A percentile compares a stretch with the other conserved stretches of the same genome.
These are phyloP conservation scores for Hypericum perforatum DNA, from an alignment of 345 rosid genomes.

Conservation along the genomic window DNA sequence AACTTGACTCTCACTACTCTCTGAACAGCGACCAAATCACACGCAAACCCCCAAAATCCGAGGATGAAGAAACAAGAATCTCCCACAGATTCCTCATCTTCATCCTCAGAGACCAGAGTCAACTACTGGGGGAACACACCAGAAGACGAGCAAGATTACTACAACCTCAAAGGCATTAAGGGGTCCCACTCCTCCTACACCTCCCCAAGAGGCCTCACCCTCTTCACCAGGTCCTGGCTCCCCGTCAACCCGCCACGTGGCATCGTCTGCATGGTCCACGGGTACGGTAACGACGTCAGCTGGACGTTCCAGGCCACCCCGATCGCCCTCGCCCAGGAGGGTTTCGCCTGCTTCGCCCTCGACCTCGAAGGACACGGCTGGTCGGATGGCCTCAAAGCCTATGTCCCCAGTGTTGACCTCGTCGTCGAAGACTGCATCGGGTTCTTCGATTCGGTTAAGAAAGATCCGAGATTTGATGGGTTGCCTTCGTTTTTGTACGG, in stretches of 20 bases:
- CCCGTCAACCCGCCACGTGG: slow-evolving; percentile 52
- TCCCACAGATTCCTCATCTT: too few species aligned
- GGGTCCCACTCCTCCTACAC: slow-evolving; percentile 52
- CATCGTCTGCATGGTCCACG: slow-evolving; percentile 67
- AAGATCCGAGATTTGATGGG: slow-evolving; percentile 23
- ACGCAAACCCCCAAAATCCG: too few species aligned
- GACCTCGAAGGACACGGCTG: slow-evolving; percentile 82
- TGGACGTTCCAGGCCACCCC: slow-evolving; percentile 71
- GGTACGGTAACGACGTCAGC: slow-evolving; percentile 75
- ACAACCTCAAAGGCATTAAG: slow-evolving; percentile 41
- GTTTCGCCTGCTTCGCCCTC: slow-evolving; percentile 71
- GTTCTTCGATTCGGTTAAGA: slow-evolving; percentile 42
- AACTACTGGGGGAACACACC: slow-evolving; percentile 60
- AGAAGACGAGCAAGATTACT: slow-evolving; percentile 39
- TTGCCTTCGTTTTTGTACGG: slow-evolving; percentile 60
- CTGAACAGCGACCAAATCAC: too few species aligned
- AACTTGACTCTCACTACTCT: too few species aligned
- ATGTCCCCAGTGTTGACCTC: slow-evolving; percentile 56
- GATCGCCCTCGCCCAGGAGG: slow-evolving; percentile 62
- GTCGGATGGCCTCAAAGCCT: slow-evolving; percentile 56
- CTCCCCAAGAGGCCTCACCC: slow-evolving; percentile 66
- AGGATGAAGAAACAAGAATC: too few species aligned
- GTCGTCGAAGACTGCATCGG: slow-evolving; percentile 50
- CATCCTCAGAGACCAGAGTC: slow-evolving; percentile 9
- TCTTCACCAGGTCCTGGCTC: slow-evolving; percentile 73